Evolutionary conservation across 2,329 filamentous ascomycete species (phyloP).

Genomic region (Pyrenochaeta sp.): DNA sequence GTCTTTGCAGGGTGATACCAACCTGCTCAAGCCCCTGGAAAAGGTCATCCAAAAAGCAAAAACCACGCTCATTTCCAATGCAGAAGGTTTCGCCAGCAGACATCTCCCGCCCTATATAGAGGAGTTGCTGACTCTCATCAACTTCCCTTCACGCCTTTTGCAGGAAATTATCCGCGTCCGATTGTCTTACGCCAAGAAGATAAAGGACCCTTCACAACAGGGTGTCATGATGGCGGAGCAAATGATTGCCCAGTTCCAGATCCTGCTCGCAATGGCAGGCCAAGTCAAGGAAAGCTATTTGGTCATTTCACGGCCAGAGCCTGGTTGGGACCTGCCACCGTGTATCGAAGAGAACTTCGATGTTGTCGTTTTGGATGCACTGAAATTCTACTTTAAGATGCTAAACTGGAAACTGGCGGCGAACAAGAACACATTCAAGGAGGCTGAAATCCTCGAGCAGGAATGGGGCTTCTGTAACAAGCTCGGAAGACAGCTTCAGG

Average conservation of each 20-base stretch:
- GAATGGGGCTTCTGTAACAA: conserved; percentile 98
- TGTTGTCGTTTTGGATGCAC: conserved; percentile 84
- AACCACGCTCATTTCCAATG: conserved; percentile 85
- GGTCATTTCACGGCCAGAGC: conserved; percentile 81
- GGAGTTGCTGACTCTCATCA: conserved; percentile 93
- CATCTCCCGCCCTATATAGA: conserved; percentile 97
- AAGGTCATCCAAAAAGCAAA: conserved; percentile 94
- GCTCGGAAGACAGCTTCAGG: conserved; percentile 88
- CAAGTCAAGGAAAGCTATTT: conserved; percentile 91
- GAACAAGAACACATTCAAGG: conserved; percentile 99
- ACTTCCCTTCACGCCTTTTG: conserved; percentile 93
- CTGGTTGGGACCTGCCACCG: conserved; percentile 92
- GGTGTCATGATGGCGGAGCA: conserved; percentile 95
- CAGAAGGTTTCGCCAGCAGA: conserved; percentile 81
- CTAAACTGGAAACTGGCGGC: conserved; percentile 96
- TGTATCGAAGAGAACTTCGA: conserved; percentile 98
- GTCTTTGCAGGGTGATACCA: conserved; percentile 83
- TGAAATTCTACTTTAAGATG: conserved; percentile 99
- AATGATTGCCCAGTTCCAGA: conserved; percentile 96
- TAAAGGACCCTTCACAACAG: conserved; percentile 93
- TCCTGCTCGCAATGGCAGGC: conserved; percentile 88
- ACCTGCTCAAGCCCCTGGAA: conserved; percentile 84
- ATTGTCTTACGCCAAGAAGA: conserved; percentile 88
- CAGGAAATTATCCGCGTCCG: conserved; percentile 96
- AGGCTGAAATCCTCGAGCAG: conserved; percentile 94